phyloP scores from a whole-genome alignment of 495 filamentous ascomycete species.

The Penicillium malachiteum region DNA sequence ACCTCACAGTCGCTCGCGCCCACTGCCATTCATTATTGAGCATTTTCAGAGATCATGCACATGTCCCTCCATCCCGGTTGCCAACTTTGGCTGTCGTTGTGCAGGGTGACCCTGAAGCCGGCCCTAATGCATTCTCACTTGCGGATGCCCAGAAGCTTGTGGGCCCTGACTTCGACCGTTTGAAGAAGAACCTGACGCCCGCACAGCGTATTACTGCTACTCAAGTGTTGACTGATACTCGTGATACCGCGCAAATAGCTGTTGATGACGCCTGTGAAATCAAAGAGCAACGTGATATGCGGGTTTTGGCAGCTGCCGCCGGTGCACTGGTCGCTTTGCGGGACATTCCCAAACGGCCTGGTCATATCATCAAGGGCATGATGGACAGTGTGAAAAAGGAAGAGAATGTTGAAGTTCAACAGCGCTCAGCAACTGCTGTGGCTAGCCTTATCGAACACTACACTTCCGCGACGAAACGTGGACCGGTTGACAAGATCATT shows the following conservation, averaged over 20 bases:
- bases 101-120: constrained; percentile 87
- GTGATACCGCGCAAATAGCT: constrained; percentile 61
- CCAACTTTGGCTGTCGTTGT: constrained; percentile 83
- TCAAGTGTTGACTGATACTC: constrained; percentile 72
- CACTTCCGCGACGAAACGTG: constrained; percentile 68
- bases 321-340: constrained; percentile 84
- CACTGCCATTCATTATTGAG: constrained; percentile 89
- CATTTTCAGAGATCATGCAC: constrained; percentile 82
- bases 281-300: constrained; percentile 80
- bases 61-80: constrained; percentile 68
- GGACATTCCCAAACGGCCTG: constrained; percentile 85
- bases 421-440: constrained; percentile 80
- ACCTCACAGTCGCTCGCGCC: constrained; percentile 80
- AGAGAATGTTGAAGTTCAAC: constrained; percentile 87
- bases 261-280: constrained; percentile 75
- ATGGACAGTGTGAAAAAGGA: constrained; percentile 98
- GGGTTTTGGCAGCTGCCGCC: constrained; percentile 82
- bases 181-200: constrained; percentile 81
- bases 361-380: constrained; percentile 84
- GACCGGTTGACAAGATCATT: constrained; percentile 89
- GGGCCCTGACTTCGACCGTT: constrained; percentile 74
- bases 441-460: constrained; percentile 83
- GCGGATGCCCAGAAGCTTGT: constrained; percentile 83
- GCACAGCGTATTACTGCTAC: constrained; percentile 78
- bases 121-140: constrained; percentile 87